Evolutionary conservation across 129 eudicot genomes (phyloP).

Genomic region (Apium graveolens): DNA sequence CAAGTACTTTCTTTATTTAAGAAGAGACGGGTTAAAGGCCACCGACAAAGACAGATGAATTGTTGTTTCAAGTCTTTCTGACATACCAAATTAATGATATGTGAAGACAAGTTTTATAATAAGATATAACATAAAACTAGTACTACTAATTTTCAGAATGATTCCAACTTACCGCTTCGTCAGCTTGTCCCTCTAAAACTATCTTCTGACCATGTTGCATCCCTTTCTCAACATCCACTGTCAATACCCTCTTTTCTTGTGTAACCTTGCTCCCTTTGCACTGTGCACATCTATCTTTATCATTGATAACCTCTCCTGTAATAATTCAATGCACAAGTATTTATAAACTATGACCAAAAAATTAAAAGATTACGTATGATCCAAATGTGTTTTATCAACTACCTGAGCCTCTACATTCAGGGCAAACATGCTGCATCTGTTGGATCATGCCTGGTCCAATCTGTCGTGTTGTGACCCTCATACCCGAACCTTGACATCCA

Average conservation of each 20-base stretch:
- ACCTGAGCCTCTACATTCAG: conserved; percentile 80
- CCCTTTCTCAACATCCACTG: conserved; percentile 71
- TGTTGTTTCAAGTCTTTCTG: neutral
- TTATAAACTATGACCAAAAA: neutral
- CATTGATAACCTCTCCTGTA: conserved; percentile 63
- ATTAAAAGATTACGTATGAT: neutral
- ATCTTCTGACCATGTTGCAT: conserved; percentile 73
- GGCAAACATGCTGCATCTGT: conserved; percentile 66
- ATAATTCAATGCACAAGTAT: neutral
- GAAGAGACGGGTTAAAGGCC: neutral
- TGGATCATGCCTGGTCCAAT: conserved; percentile 74
- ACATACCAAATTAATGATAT: too few relatives aligned
- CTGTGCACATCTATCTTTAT: conserved; percentile 56
- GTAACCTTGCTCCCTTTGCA: conserved; percentile 75
- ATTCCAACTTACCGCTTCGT: conserved; percentile 62
- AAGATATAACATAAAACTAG: neutral
- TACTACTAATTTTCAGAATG: neutral
- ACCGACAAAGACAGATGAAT: neutral
- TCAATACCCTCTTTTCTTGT: conserved; percentile 60
- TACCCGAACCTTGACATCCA: conserved; percentile 79
- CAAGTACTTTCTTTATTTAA: neutral
- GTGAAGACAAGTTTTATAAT: too few relatives aligned
- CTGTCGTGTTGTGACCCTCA: conserved; percentile 47
- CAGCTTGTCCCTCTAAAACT: conserved; percentile 55
- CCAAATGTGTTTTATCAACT: neutral